Evolutionary conservation across 352 stramenopile species (phyloP).

Genomic region (Saprolegnia diclina): DNA sequence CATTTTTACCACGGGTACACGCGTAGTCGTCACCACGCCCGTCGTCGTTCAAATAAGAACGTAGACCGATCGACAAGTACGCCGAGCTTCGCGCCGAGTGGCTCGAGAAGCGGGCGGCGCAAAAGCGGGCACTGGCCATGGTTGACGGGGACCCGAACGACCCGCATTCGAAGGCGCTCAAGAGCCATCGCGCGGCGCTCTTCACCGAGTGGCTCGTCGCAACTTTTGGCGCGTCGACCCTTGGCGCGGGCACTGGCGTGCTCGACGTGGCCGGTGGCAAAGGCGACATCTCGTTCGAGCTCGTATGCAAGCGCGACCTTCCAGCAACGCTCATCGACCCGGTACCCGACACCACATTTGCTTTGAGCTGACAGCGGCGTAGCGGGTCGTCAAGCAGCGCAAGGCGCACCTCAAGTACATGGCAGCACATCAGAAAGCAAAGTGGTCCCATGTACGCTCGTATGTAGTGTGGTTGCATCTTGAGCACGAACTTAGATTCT

Average conservation of each 20-base stretch:
- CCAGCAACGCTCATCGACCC: conserved; percentile 80
- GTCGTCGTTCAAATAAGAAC: not conserved
- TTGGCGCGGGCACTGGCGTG: conserved; percentile 58
- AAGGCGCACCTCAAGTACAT: conserved; percentile 71
- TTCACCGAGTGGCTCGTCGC: conserved; percentile 81
- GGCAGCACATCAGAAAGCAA: conserved; percentile 37
- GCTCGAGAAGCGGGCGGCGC: conserved; percentile 55
- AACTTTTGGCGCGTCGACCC: conserved; percentile 37
- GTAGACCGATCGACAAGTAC: conserved; percentile 41
- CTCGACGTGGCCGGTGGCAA: conserved; percentile 86
- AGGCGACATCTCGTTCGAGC: conserved; percentile 79
- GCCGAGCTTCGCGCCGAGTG: conserved; percentile 56
- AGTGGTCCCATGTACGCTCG: conserved; percentile 38
- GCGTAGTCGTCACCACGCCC: too few relatives aligned
- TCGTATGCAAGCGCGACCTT: conserved; percentile 74
- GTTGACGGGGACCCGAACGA: conserved; percentile 54
- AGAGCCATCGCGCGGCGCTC: conserved; percentile 63
- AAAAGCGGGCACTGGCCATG: conserved; percentile 48
- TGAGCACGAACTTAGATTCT: conserved; percentile 31
- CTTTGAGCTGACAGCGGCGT: conserved; percentile 1
- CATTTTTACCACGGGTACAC: conserved; percentile 80
- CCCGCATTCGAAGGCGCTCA: conserved; percentile 61
- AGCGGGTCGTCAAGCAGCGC: conserved; percentile 73
- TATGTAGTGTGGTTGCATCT: not conserved
- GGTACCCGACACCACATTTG: conserved; percentile 31